These are phyloP conservation scores for Saccharomycopsis javanensis DNA, from an alignment of 805 yeast species.

Conservation along the genomic window DNA sequence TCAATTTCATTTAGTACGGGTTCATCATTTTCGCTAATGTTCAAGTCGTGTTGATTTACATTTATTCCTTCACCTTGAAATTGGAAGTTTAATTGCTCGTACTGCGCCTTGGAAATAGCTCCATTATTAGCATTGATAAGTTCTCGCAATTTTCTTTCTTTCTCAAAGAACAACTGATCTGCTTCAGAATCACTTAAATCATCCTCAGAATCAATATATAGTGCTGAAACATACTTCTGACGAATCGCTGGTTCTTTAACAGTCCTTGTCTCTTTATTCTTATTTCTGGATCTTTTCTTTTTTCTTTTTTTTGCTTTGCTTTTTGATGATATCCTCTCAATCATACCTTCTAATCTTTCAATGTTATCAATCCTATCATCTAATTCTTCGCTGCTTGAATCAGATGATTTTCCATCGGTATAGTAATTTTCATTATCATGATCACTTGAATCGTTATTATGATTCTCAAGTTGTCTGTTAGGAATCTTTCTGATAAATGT, in stretches of 20 bases:
- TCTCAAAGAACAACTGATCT: conserved; percentile 13
- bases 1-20: background rate
- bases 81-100: conserved; percentile 3
- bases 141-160: conserved; percentile 12
- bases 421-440: conserved; percentile 27
- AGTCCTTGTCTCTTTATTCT: conserved; percentile 12
- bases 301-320: background rate
- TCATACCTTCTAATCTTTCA: background rate
- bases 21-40: background rate
- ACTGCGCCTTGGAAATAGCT: conserved; percentile 4
- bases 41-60: background rate
- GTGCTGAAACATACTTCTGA: conserved; percentile 20
- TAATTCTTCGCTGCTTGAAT: conserved; percentile 6
- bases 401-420: conserved; percentile 8
- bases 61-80: conserved; percentile 1
- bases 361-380: background rate
- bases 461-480: background rate
- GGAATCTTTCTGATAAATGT: background rate
- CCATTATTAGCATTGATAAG: conserved; percentile 13
- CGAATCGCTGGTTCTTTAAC: background rate
- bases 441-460: conserved; percentile 13
- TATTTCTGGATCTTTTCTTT: conserved; percentile 9
- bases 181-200: conserved; percentile 18
- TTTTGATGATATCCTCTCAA: background rate
- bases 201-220: conserved; percentile 29